Evolutionary conservation across 2,329 filamentous ascomycete genomes (phyloP).

Genomic region (Aaosphaeria arxii): DNA sequence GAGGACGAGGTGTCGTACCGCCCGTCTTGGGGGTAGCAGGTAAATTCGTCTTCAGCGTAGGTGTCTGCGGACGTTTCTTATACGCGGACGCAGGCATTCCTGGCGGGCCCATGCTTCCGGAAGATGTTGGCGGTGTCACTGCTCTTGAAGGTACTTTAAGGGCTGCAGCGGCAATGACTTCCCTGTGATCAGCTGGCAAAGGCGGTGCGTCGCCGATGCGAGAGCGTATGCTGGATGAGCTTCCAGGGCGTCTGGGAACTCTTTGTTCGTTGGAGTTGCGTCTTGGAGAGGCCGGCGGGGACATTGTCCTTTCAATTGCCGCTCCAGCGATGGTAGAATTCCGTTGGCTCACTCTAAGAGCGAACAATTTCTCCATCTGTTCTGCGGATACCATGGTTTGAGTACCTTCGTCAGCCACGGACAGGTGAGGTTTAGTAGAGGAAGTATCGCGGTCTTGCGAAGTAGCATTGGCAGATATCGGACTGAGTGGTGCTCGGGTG

Average conservation of each 20-base stretch:
- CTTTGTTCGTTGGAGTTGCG: slow-evolving; percentile 27
- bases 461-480: slow-evolving; percentile 5
- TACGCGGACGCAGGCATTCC: slow-evolving; percentile 74
- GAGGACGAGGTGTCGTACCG: slow-evolving; percentile 57
- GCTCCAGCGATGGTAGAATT: slow-evolving; percentile 25
- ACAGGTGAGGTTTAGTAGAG: slow-evolving; percentile 33
- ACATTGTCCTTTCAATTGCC: slow-evolving; percentile 26
- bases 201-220: slow-evolving; percentile 61
- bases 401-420: slow-evolving; percentile 66
- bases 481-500: not conserved
- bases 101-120: slow-evolving; percentile 76
- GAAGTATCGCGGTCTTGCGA: slow-evolving; percentile 14
- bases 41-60: slow-evolving; percentile 41
- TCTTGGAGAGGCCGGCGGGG: slow-evolving; percentile 35
- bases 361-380: slow-evolving; percentile 74
- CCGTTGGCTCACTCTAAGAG: slow-evolving; percentile 45
- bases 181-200: slow-evolving; percentile 76
- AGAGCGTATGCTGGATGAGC: slow-evolving; percentile 64
- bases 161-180: slow-evolving; percentile 76
- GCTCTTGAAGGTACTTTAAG: slow-evolving; percentile 45
- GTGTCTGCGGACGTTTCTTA: slow-evolving; percentile 44
- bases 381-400: slow-evolving; percentile 83
- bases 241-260: slow-evolving; percentile 61
- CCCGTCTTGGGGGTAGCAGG: slow-evolving; percentile 39
- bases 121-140: slow-evolving; percentile 29